These are phyloP conservation scores for Cardiosporidium cionae DNA, from an alignment of 169 alveolate species.

Conservation along the genomic window DNA sequence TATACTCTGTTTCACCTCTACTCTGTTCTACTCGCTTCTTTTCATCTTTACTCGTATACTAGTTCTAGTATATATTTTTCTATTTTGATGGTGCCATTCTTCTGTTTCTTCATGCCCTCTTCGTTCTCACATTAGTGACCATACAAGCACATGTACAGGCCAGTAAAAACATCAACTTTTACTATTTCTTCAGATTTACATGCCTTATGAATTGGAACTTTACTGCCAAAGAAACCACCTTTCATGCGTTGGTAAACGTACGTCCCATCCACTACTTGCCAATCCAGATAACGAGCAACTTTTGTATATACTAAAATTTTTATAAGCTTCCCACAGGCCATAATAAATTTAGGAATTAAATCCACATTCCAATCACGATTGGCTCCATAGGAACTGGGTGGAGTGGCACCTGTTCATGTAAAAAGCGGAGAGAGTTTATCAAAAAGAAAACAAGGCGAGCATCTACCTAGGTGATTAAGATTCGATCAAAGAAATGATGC, in stretches of 20 bases:
- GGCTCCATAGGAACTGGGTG: conserved; percentile 84
- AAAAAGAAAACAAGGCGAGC: neutral
- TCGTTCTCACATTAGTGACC: neutral
- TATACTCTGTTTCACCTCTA: no score
- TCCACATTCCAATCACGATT: conserved; percentile 98
- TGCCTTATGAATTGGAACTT: conserved; percentile 86
- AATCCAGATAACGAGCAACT: conserved; percentile 86
- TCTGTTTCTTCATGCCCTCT: neutral
- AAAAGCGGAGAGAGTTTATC: neutral
- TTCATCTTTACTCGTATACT: no score
- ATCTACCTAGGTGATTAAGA: no score
- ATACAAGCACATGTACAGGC: neutral
- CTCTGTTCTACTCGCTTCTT: no score
- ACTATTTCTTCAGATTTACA: neutral
- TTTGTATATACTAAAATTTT: conserved; percentile 88
- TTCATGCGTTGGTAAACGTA: conserved; percentile 92
- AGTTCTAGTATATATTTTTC: no score
- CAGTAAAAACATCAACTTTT: neutral
- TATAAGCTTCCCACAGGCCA: conserved; percentile 95
- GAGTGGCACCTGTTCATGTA: conserved; percentile 57
- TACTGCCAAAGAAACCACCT: conserved; percentile 84
- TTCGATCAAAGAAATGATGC: no score
- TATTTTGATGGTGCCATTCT: neutral
- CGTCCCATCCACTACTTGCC: conserved; percentile 84
- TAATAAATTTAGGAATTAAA: conserved; percentile 92